phyloP scores from a whole-genome alignment of 345 rosid species.

The Physaria fendleri region DNA sequence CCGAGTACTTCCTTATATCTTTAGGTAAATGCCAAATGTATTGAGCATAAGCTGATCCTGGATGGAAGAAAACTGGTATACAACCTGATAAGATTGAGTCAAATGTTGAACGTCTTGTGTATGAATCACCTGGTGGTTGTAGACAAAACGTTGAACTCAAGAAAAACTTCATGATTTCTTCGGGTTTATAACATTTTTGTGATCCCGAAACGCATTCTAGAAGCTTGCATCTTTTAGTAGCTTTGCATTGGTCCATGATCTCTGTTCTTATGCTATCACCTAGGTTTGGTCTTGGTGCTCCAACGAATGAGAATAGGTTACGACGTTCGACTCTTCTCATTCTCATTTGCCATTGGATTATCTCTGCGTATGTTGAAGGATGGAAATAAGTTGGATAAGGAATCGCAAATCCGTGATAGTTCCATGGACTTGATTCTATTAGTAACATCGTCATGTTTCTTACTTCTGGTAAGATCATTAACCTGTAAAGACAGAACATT shows the following conservation, averaged over 20 bases:
- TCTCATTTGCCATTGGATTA: slow-evolving; percentile 55
- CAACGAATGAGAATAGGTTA: slow-evolving; percentile 56
- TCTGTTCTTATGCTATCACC: slow-evolving; percentile 47
- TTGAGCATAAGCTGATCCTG: slow-evolving; percentile 77
- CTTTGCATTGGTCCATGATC: slow-evolving; percentile 55
- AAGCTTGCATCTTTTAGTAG: slow-evolving; percentile 52
- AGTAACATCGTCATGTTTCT: slow-evolving; percentile 63
- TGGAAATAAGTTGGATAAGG: slow-evolving; percentile 85
- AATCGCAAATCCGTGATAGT: slow-evolving; percentile 58
- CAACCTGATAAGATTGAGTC: slow-evolving; percentile 83
- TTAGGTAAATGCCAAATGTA: slow-evolving; percentile 76
- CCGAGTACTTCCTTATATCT: slow-evolving; percentile 51
- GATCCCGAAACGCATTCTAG: slow-evolving; percentile 39
- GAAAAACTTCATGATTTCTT: slow-evolving; percentile 46
- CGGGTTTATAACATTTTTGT: slow-evolving; percentile 43
- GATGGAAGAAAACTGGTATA: slow-evolving; percentile 88
- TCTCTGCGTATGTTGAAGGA: slow-evolving; percentile 48
- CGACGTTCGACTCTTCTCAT: slow-evolving; percentile 44
- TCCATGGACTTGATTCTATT: slow-evolving; percentile 78
- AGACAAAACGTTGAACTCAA: slow-evolving; percentile 59
- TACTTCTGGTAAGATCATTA: slow-evolving; percentile 59
- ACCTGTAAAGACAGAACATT: slow-evolving; percentile 20
- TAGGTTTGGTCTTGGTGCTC: slow-evolving; percentile 50
- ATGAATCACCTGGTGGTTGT: slow-evolving; percentile 83
- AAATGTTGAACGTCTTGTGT: slow-evolving; percentile 67